Evolutionary conservation across 257 asterid genomes (phyloP).

Genomic region (Solanum virginianum): DNA sequence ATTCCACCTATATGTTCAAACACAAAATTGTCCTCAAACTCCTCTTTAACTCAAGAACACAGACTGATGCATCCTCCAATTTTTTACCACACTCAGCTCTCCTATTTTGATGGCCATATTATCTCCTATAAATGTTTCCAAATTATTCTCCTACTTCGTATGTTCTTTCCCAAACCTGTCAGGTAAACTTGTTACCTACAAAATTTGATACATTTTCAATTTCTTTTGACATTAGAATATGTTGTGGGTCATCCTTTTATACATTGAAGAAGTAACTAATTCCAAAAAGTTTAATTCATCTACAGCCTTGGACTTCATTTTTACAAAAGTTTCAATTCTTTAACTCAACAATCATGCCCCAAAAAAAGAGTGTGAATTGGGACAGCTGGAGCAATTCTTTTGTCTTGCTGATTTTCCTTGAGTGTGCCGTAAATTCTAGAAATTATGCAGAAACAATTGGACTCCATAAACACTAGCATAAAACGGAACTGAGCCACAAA

Average conservation of each 20-base stretch:
- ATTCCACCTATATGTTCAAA: not conserved
- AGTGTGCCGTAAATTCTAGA: not conserved
- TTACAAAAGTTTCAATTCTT: not conserved
- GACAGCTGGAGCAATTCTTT: not conserved
- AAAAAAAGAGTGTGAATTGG: not conserved
- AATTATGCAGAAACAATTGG: not conserved
- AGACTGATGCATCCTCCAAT: not conserved
- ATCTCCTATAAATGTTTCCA: not conserved
- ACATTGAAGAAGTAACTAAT: not conserved
- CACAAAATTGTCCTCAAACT: not conserved
- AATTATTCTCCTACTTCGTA: not conserved
- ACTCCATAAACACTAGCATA: not conserved
- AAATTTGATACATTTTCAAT: not conserved
- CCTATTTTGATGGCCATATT: not conserved
- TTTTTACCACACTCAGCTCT: not conserved
- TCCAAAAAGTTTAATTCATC: not conserved
- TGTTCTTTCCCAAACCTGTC: not conserved
- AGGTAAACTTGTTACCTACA: not conserved
- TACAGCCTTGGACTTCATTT: not conserved
- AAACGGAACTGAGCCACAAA: not conserved
- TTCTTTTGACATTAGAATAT: not conserved
- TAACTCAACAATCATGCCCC: not conserved
- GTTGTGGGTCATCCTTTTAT: not conserved
- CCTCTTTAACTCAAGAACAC: not conserved
- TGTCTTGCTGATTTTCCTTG: not conserved